Conservation (phyloP, 345 rosid species). For the Eucalyptus globulus region DNA sequence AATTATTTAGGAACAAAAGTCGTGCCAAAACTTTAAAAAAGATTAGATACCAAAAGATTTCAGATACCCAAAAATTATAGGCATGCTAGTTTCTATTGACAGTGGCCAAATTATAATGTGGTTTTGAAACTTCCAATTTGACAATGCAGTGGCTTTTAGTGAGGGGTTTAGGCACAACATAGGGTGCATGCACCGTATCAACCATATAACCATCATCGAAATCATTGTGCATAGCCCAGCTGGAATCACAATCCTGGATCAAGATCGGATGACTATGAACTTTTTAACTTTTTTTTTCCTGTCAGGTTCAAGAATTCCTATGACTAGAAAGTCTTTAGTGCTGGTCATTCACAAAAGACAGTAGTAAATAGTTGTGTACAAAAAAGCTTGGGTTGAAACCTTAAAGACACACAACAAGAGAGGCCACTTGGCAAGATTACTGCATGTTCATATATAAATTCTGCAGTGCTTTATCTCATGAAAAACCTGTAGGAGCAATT, state of each 20-base stretch:
- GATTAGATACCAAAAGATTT: not conserved
- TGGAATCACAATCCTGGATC: not conserved
- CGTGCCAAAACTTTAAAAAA: not conserved
- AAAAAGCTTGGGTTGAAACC: not conserved
- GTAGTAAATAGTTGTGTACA: not conserved
- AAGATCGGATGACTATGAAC: not conserved
- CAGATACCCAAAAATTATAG: not conserved
- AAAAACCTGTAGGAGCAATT: not conserved
- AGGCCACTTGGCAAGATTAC: not conserved
- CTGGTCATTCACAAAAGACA: not conserved
- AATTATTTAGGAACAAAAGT: not conserved
- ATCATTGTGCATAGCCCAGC: not conserved
- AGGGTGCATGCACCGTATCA: not conserved
- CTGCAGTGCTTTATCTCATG: not conserved
- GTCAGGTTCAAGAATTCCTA: not conserved
- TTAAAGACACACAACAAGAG: not conserved
- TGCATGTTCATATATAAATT: not conserved
- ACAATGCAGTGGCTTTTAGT: not conserved
- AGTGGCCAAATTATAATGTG: not conserved
- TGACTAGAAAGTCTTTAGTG: not conserved
- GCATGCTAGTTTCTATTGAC: not conserved
- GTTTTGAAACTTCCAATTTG: not conserved
- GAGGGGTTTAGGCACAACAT: not conserved
- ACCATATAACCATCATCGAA: not conserved
- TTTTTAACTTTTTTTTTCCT: not conserved